Conservation (phyloP, 208 protist genomes). For the Leishmania arabica region DNA sequence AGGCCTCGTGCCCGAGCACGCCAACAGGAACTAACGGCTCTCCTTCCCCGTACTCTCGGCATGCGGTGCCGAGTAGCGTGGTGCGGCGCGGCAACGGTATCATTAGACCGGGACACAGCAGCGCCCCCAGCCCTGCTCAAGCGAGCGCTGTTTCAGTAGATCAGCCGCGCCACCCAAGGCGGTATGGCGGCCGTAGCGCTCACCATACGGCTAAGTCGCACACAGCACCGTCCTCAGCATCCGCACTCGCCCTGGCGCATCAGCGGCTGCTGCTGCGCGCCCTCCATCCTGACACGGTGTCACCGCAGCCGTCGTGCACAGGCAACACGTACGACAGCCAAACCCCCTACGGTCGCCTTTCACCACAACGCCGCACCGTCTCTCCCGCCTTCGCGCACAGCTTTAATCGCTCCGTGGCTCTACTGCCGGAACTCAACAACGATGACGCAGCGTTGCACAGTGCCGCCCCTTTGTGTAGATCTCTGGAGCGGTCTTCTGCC, state of each 20-base stretch:
- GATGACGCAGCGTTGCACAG: not conserved
- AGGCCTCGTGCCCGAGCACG: not conserved
- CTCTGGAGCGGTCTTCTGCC: constrained; percentile 2
- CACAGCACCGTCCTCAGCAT: not conserved
- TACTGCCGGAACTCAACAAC: not conserved
- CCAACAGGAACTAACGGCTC: not conserved
- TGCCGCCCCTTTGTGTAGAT: not conserved
- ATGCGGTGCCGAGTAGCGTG: not conserved
- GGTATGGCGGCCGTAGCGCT: not conserved
- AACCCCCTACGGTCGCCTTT: constrained; percentile 30
- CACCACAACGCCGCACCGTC: constrained; percentile 15
- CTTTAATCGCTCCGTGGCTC: not conserved
- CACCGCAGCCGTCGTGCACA: constrained; percentile 1
- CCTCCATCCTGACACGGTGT: constrained; percentile 30
- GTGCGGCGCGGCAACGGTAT: constrained; percentile 20
- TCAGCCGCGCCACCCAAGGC: constrained; percentile 10
- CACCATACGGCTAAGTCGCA: not conserved
- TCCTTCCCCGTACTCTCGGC: constrained; percentile 7
- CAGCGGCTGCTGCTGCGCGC: constrained; percentile 9
- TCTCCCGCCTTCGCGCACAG: not conserved
- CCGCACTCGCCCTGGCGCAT: constrained; percentile 1
- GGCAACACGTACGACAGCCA: constrained; percentile 23
- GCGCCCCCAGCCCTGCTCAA: constrained; percentile 1
- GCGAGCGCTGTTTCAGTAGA: constrained; percentile 7
- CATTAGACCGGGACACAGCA: constrained; percentile 14